Percentiles rank a stretch among this genome's conserved stretches.
phyloP scores from a whole-genome alignment of 257 asterid species.

The Marsdenia floribunda region DNA sequence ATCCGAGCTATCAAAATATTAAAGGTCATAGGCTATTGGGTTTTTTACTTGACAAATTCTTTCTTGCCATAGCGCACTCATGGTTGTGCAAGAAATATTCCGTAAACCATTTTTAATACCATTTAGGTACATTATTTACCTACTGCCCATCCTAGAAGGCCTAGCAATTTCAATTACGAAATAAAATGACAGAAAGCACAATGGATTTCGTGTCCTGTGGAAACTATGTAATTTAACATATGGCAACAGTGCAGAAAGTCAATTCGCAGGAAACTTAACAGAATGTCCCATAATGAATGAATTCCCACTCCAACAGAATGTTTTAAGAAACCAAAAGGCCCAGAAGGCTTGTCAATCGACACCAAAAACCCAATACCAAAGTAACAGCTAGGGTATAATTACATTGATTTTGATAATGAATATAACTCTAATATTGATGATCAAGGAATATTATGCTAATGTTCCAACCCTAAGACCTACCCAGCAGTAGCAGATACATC shows the following conservation, averaged over 20 bases:
- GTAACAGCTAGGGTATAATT: neutral
- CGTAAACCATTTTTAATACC: neutral
- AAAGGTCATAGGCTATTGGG: too few species aligned
- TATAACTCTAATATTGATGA: slow-evolving; percentile 3
- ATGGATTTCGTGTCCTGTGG: too few species aligned
- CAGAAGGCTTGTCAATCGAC: neutral
- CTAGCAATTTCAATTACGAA: neutral
- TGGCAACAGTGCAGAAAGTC: neutral
- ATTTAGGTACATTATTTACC: neutral
- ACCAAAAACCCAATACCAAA: neutral
- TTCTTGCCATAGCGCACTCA: too few species aligned
- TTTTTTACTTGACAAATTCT: too few species aligned
- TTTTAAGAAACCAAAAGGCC: too few species aligned
- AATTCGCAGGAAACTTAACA: neutral
- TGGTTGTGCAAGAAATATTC: too few species aligned
- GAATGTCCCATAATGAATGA: neutral
- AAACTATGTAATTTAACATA: too few species aligned
- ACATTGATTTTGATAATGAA: slow-evolving; percentile 3
- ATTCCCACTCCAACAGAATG: neutral
- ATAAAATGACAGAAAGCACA: too few species aligned
- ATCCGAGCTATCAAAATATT: too few species aligned
- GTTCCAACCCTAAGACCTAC: neutral
- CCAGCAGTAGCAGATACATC: neutral
- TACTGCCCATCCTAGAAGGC: neutral
- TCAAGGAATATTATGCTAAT: neutral